Percentiles rank a stretch among this genome's conserved stretches.
Evolutionary conservation across 768 basidiomycete genomes (phyloP).

Genomic region (Tephrocybe rancida): DNA sequence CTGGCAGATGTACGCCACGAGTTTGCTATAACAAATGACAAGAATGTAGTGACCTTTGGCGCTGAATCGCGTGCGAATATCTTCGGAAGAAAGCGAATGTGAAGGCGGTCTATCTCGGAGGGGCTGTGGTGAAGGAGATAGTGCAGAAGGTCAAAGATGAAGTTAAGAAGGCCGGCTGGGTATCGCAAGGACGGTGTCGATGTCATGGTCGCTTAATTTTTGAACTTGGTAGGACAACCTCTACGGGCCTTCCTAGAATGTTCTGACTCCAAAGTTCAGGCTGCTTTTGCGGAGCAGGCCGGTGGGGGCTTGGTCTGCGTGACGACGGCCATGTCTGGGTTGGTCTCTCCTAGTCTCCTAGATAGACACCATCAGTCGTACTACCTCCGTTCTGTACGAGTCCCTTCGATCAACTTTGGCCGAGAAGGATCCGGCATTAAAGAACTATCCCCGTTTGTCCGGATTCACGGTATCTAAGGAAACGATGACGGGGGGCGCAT

Average conservation of each 20-base stretch:
- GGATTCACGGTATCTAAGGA: too few species aligned
- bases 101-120: too few species aligned
- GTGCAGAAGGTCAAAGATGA: too few species aligned
- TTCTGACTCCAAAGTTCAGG: neutral
- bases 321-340: neutral
- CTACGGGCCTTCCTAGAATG: too few species aligned
- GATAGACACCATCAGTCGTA: too few species aligned
- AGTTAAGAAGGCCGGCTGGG: neutral
- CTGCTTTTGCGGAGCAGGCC: neutral
- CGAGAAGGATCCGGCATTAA: neutral
- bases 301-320: neutral
- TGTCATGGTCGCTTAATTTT: slow-evolving; percentile 7
- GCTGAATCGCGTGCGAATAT: neutral
- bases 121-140: too few species aligned
- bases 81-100: neutral
- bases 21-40: neutral
- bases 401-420: neutral
- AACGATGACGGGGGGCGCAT: too few species aligned
- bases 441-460: slow-evolving; percentile 4
- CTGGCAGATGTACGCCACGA: neutral
- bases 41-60: neutral
- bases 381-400: too few species aligned
- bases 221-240: slow-evolving; percentile 9
- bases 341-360: too few species aligned
- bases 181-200: slow-evolving; percentile 3